phyloP scores from a whole-genome alignment of 495 filamentous ascomycete species.

The Tuber aestivum region DNA sequence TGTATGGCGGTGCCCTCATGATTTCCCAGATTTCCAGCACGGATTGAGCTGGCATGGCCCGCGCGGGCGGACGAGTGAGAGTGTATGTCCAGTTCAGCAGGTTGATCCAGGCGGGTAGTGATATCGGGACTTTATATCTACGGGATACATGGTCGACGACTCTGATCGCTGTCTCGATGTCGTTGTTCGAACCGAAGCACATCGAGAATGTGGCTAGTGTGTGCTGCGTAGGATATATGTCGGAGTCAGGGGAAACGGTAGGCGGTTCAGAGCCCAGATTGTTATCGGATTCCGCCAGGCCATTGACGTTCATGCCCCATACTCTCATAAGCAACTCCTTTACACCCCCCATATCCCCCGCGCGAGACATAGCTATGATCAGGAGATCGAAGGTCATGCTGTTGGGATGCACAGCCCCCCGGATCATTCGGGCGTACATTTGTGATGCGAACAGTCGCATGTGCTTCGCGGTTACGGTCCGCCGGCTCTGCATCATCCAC shows the following conservation, averaged over 20 bases:
- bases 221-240: slow-evolving; percentile 51
- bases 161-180: slow-evolving; percentile 52
- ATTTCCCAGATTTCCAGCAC: slow-evolving; percentile 50
- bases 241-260: slow-evolving; percentile 43
- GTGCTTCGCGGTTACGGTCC: neutral
- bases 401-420: slow-evolving; percentile 47
- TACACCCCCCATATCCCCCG: slow-evolving; percentile 51
- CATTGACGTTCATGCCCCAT: slow-evolving; percentile 57
- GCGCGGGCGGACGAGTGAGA: slow-evolving; percentile 43
- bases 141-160: slow-evolving; percentile 54
- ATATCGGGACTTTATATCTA: slow-evolving; percentile 52
- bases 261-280: slow-evolving; percentile 32
- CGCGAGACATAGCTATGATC: slow-evolving; percentile 53
- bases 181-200: slow-evolving; percentile 54
- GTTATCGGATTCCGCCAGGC: slow-evolving; percentile 36
- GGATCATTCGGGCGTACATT: slow-evolving; percentile 52
- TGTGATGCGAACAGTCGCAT: slow-evolving; percentile 14
- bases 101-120: slow-evolving; percentile 51
- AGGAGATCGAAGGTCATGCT: slow-evolving; percentile 55
- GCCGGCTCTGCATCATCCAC: slow-evolving; percentile 11
- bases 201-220: slow-evolving; percentile 58
- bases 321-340: slow-evolving; percentile 49
- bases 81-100: slow-evolving; percentile 58
- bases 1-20: slow-evolving; percentile 56
- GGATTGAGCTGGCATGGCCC: slow-evolving; percentile 45